These are phyloP conservation scores for Populus trichocarpa DNA, from an alignment of 441 rosid species.

Conservation along the genomic window DNA sequence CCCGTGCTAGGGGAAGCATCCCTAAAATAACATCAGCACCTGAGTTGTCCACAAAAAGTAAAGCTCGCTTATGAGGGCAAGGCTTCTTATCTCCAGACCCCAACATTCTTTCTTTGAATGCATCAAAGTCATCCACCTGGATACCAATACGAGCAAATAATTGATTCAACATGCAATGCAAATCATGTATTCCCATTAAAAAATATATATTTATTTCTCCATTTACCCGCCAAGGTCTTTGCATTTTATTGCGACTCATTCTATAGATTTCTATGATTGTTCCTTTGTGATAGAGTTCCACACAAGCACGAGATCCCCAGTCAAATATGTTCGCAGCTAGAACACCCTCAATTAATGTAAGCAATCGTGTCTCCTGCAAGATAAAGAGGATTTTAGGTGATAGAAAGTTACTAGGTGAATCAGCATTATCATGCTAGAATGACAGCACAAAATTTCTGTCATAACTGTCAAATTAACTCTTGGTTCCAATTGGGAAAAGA, in stretches of 20 bases:
- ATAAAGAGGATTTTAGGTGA: conserved; percentile 11
- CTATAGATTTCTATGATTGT: conserved; percentile 96
- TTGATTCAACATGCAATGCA: not conserved
- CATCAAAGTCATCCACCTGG: conserved; percentile 96
- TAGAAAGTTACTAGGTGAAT: conserved; percentile 1
- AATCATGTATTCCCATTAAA: not conserved
- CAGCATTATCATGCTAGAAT: not conserved
- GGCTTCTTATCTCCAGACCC: conserved; percentile 65
- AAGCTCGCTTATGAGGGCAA: conserved; percentile 79
- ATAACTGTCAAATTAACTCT: not conserved
- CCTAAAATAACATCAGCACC: conserved; percentile 97
- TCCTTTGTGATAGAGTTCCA: conserved; percentile 96
- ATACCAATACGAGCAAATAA: conserved; percentile 10
- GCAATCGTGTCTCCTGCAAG: conserved; percentile 83
- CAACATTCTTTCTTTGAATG: conserved; percentile 83
- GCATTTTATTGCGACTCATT: conserved; percentile 99
- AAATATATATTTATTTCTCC: not conserved
- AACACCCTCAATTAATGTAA: conserved; percentile 90
- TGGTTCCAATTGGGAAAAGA: not conserved
- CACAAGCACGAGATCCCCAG: conserved; percentile 99
- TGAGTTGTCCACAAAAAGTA: conserved; percentile 96
- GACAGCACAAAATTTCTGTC: not conserved
- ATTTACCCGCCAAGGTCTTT: conserved; percentile 93
- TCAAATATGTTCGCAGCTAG: conserved; percentile 99
- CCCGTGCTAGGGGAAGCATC: conserved; percentile 98